Conservation (phyloP, 306 rosid species). For the Oxytropis ochrocephala region DNA sequence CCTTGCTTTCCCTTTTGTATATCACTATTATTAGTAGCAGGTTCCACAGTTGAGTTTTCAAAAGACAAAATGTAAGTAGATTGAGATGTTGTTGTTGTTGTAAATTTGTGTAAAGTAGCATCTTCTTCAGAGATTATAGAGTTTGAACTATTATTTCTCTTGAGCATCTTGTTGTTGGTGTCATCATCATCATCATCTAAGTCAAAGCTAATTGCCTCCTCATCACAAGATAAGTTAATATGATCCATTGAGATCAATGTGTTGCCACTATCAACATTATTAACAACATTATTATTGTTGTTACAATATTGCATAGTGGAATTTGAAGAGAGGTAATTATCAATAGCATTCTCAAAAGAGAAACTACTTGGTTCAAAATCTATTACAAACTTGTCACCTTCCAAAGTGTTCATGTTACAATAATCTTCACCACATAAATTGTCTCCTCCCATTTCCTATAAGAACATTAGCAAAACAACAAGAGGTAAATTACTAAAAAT, state of each 20-base stretch:
- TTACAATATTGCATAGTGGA: background rate
- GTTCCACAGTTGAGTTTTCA: constrained; percentile 6
- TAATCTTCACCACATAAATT: background rate
- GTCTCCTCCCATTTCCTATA: constrained; percentile 7
- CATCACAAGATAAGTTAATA: background rate
- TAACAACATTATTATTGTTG: background rate
- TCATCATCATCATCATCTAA: background rate
- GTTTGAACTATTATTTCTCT: background rate
- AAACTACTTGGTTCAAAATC: background rate
- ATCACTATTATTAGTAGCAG: background rate
- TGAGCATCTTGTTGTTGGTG: background rate
- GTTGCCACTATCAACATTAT: background rate
- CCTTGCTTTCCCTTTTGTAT: background rate
- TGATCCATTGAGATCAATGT: no score
- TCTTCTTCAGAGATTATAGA: constrained; percentile 4
- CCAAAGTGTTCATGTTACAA: background rate
- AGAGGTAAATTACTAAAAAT: no score
- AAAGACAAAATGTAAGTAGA: background rate
- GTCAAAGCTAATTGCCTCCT: background rate
- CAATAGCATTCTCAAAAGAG: background rate
- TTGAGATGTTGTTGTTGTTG: background rate
- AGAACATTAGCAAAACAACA: background rate
- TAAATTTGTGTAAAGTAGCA: background rate
- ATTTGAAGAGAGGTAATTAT: background rate
- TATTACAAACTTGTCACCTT: constrained; percentile 1